These are phyloP conservation scores for Huntiella moniliformis DNA, from an alignment of 2,329 filamentous ascomycete species.

Conservation along the genomic window DNA sequence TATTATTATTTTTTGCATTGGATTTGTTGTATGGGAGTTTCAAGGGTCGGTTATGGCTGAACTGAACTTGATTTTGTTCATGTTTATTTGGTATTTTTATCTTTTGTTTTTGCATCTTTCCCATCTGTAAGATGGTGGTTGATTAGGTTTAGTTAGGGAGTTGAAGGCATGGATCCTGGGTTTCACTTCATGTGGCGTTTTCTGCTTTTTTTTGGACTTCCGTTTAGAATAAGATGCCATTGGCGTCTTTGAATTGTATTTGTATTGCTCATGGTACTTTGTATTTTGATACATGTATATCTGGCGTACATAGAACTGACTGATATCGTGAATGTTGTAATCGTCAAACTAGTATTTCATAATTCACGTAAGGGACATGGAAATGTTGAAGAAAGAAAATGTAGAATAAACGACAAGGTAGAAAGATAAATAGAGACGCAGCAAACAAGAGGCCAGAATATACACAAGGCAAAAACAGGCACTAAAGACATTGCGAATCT, in stretches of 20 bases:
- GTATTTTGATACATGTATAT: neutral
- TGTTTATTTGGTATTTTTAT: neutral
- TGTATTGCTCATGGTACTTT: neutral
- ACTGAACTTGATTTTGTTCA: neutral
- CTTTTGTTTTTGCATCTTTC: neutral
- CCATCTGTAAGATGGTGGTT: too few relatives aligned
- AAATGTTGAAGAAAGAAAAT: neutral
- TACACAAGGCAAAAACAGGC: too few relatives aligned
- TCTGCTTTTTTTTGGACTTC: neutral
- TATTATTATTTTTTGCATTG: too few relatives aligned
- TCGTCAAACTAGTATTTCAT: neutral
- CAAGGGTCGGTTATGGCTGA: too few relatives aligned
- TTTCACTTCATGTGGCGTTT: neutral
- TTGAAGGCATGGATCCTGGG: too few relatives aligned
- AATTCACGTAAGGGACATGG: neutral
- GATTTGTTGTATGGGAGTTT: too few relatives aligned
- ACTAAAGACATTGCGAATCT: too few relatives aligned
- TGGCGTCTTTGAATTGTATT: neutral
- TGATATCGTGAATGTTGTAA: too few relatives aligned
- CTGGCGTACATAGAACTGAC: too few relatives aligned
- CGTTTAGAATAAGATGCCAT: neutral
- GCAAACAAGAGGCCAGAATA: too few relatives aligned
- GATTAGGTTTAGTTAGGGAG: too few relatives aligned
- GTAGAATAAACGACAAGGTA: conserved; percentile 4
- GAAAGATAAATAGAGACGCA: neutral